phyloP scores from a whole-genome alignment of 176 grass and related monocot genomes.

The Ampelocalamus luodianensis region DNA sequence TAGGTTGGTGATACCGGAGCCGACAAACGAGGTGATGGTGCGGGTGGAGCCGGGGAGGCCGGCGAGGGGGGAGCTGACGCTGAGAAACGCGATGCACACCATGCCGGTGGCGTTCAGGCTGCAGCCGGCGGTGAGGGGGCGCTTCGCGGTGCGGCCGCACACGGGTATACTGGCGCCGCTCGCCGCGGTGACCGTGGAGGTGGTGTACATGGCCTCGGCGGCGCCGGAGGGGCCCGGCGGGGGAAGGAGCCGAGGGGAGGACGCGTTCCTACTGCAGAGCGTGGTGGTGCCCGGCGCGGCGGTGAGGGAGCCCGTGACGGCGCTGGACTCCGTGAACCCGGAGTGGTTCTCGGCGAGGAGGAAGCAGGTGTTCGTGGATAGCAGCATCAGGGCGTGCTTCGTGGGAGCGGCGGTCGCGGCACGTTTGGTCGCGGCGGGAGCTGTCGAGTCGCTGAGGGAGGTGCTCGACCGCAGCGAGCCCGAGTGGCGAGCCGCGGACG shows the following conservation, averaged over 20 bases:
- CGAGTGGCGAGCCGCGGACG: constrained; percentile 63
- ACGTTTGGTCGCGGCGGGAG: constrained; percentile 45
- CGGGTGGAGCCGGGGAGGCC: constrained; percentile 53
- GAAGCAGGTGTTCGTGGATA: constrained; percentile 83
- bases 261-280: constrained; percentile 80
- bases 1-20: constrained; percentile 74
- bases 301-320: constrained; percentile 44
- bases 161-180: constrained; percentile 72
- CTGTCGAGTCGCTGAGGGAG: constrained; percentile 62
- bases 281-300: constrained; percentile 64
- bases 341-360: constrained; percentile 76
- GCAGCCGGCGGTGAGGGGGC: constrained; percentile 53
- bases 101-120: constrained; percentile 83
- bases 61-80: constrained; percentile 55
- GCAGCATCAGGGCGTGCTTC: constrained; percentile 62
- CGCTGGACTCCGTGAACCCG: constrained; percentile 56
- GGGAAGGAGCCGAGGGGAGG: constrained; percentile 42
- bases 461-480: constrained; percentile 72
- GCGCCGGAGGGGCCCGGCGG: constrained; percentile 19
- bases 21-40: constrained; percentile 60
- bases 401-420: constrained; percentile 61
- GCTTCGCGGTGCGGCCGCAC: constrained; percentile 60
- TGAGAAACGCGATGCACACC: constrained; percentile 84
- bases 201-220: constrained; percentile 42
- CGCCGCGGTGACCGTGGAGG: constrained; percentile 58